Conservation (phyloP, 306 rosid genomes). For the Psophocarpus tetragonolobus region DNA sequence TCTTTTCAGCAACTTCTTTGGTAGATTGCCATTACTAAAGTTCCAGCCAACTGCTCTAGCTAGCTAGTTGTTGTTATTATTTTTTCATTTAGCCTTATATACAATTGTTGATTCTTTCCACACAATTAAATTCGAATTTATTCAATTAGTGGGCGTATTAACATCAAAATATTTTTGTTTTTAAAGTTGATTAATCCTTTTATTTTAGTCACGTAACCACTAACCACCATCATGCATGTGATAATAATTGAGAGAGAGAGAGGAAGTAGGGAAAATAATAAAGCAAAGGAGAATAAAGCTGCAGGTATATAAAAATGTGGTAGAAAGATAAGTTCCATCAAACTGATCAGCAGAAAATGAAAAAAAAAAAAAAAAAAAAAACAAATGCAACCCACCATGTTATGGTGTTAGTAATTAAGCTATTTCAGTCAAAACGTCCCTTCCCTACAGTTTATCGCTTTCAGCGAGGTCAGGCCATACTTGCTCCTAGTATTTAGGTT, state of each 20-base stretch:
- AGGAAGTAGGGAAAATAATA: neutral
- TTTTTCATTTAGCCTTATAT: slow-evolving; percentile 10
- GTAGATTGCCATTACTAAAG: slow-evolving; percentile 79
- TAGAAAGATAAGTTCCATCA: slow-evolving; percentile 38
- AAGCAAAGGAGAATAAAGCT: neutral
- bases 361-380: too few relatives aligned
- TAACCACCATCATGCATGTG: neutral
- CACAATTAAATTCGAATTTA: slow-evolving; percentile 27
- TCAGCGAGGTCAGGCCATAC: neutral
- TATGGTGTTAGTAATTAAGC: neutral
- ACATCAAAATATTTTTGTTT: too few relatives aligned
- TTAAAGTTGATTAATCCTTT: neutral
- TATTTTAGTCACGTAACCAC: neutral
- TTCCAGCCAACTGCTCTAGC: too few relatives aligned
- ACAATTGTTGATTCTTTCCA: slow-evolving; percentile 49
- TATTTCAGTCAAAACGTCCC: neutral
- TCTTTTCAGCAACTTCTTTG: slow-evolving; percentile 67
- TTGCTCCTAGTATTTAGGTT: neutral
- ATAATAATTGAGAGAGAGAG: neutral
- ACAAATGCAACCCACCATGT: too few relatives aligned
- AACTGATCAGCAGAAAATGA: slow-evolving; percentile 20
- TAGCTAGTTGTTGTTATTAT: neutral
- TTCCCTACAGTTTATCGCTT: neutral
- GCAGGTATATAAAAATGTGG: neutral
- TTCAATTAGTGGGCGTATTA: slow-evolving; percentile 5